Base-by-base conservation (phyloP, 495 filamentous ascomycete genomes). In the Parachaetomium inaequale region DNA sequence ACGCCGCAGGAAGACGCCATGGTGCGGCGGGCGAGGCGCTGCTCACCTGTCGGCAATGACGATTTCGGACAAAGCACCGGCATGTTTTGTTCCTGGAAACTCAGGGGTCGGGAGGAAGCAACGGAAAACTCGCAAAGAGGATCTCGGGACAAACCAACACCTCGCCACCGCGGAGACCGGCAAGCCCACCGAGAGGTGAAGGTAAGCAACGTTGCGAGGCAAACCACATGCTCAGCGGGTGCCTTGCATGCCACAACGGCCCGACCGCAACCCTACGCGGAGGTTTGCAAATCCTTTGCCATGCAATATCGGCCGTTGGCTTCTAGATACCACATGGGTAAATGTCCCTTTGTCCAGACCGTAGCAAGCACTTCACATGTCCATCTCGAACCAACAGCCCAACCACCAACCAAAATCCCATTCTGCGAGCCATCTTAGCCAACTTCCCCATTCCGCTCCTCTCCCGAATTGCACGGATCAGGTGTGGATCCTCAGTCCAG, bases 361-460 rank as follows among this genome's bases (percentile, higher is more conserved):
- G 56, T 26, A 19, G 43, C 23, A 28, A 58, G 25, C 53, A 55
- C 28, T 52, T 21, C n/a, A n/a, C n/a, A n/a, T n/a, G n/a, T n/a
- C n/a, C n/a, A n/a, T n/a, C n/a, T 34, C 51, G 21, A 28, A 21
- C 28, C 55, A 47, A 25, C 42, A 26, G 26, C 25, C 21, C 31
- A 38, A 21, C 46, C 32, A 42, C 57, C 46, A 50, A 49, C 31
- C 17, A 40, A 11, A 11, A 2, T 11, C 14, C 15, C 32, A 28
- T 38, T 10, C n/a, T 31, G 8, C 32, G 4, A 21, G 8, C n/a
- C 45, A 55, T 38, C 42, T 43, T 29, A 21, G 19, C 53, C 50
- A 52, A 52, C 47, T 52, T 42, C 47, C 46, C 56, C 46, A 54
- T 26, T 51, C 50, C 40, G 57, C 61, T 11, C 43, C 38, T 50